phyloP scores from a whole-genome alignment of 2,329 filamentous ascomycete species.

The Neocucurbitaria cava region DNA sequence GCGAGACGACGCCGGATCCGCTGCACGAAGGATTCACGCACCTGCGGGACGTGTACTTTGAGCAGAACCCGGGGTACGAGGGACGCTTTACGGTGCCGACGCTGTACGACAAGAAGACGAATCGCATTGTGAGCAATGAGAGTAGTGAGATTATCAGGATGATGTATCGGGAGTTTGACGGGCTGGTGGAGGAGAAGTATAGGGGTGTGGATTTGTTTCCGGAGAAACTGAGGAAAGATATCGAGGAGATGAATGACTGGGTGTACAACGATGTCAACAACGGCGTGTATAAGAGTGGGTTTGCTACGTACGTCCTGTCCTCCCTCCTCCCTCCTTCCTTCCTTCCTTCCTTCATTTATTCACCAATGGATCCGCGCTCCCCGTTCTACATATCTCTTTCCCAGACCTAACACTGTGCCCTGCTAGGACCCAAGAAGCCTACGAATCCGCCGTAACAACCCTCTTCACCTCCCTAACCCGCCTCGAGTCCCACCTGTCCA shows the following conservation, averaged over 20 bases:
- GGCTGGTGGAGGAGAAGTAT: conserved; percentile 54
- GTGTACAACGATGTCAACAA: conserved; percentile 62
- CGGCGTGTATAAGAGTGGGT: conserved; percentile 60
- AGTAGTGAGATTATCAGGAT: conserved; percentile 92
- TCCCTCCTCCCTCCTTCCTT: not conserved
- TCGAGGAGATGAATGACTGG: conserved; percentile 60
- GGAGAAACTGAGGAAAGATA: conserved; percentile 51
- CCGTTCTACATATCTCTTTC: too few species aligned
- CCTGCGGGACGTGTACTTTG: conserved; percentile 81
- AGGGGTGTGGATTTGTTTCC: conserved; percentile 56
- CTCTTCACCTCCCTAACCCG: conserved; percentile 59
- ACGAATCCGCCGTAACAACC: conserved; percentile 53
- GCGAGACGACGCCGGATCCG: conserved; percentile 66
- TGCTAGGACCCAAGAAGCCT: conserved; percentile 58
- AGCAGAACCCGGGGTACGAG: conserved; percentile 71
- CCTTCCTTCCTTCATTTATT: too few species aligned
- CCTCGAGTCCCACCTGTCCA: conserved; percentile 52
- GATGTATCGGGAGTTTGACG: conserved; percentile 82
- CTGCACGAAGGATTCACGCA: conserved; percentile 73
- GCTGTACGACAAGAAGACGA: conserved; percentile 78
- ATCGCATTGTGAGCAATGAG: conserved; percentile 88
- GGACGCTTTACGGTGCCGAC: conserved; percentile 89
- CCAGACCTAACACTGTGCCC: not conserved
- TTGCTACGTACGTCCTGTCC: conserved; percentile 52
- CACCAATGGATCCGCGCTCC: too few species aligned